These are phyloP conservation scores for Phlebopus sp. DNA, from an alignment of 1,284 basidiomycete species.

Conservation along the genomic window DNA sequence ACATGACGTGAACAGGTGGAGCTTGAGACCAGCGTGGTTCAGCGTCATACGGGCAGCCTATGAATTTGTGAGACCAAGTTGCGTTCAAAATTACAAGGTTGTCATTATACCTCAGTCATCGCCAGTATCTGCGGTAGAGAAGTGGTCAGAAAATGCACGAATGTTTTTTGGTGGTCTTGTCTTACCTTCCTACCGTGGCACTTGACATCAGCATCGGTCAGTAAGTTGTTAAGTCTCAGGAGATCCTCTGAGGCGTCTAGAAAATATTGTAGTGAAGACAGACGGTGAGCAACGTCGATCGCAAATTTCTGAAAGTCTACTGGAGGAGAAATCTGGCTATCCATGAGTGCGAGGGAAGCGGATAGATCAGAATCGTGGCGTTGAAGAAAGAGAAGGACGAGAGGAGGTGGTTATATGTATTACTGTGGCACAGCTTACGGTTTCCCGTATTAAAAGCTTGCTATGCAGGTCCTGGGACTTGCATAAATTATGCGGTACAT, in stretches of 20 bases:
- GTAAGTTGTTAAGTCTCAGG: constrained; percentile 17
- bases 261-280: constrained; percentile 33
- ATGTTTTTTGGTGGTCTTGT: background rate
- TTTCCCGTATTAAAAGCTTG: constrained; percentile 9
- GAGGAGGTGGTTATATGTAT: constrained; percentile 17
- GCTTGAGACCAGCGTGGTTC: constrained; percentile 30
- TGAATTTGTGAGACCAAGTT: constrained; percentile 6
- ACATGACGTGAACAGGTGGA: constrained; percentile 37
- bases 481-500: constrained; percentile 31
- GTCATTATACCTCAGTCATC: constrained; percentile 28
- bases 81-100: constrained; percentile 1
- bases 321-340: constrained; percentile 16
- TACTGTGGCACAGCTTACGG: constrained; percentile 24
- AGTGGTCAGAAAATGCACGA: constrained; percentile 12
- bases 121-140: constrained; percentile 24
- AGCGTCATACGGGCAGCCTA: constrained; percentile 37
- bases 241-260: constrained; percentile 34
- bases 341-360: constrained; percentile 12
- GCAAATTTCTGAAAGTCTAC: constrained; percentile 29
- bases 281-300: constrained; percentile 31
- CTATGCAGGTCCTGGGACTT: constrained; percentile 15
- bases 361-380: constrained; percentile 8
- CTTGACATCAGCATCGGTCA: constrained; percentile 25
- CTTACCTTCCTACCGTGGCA: constrained; percentile 33
- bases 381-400: constrained; percentile 10